phyloP scores from a whole-genome alignment of 192 early-diverging fungal genomes.

The Mortierella alpina region DNA sequence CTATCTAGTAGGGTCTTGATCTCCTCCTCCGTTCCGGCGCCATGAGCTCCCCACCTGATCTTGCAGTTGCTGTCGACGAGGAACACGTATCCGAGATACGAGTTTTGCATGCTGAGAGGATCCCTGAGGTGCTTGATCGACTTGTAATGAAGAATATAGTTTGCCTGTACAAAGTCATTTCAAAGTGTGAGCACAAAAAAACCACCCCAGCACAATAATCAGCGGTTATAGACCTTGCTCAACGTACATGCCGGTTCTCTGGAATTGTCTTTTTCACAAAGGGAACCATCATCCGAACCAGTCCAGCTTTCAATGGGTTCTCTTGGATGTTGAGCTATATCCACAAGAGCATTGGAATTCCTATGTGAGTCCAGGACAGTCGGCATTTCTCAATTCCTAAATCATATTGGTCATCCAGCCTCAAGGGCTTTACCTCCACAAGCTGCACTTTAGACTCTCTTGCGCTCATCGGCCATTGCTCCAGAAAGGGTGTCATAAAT shows the following conservation, averaged over 20 bases:
- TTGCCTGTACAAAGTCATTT: constrained; percentile 32
- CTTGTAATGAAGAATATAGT: constrained; percentile 62
- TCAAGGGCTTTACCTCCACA: constrained; percentile 49
- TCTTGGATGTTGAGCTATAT: constrained; percentile 67
- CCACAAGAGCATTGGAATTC: background rate
- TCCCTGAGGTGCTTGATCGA: constrained; percentile 58
- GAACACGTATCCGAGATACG: constrained; percentile 67
- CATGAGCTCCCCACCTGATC: constrained; percentile 69
- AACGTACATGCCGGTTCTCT: constrained; percentile 51
- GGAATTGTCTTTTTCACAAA: constrained; percentile 57
- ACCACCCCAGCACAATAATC: background rate
- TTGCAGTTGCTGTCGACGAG: constrained; percentile 66
- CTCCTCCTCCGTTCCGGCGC: constrained; percentile 56
- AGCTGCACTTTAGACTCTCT: constrained; percentile 50
- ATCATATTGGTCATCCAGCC: background rate
- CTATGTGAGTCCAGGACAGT: background rate
- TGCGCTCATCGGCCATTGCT: constrained; percentile 31
- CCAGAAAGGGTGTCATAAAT: constrained; percentile 59
- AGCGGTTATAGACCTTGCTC: too few relatives aligned
- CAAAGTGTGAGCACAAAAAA: background rate
- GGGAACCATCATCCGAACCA: constrained; percentile 62
- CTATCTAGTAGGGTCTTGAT: constrained; percentile 43
- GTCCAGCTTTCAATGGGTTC: constrained; percentile 59
- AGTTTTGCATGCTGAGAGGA: constrained; percentile 63
- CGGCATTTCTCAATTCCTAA: background rate